phyloP scores from a whole-genome alignment of 768 basidiomycete genomes.

The Royoungia palumana region DNA sequence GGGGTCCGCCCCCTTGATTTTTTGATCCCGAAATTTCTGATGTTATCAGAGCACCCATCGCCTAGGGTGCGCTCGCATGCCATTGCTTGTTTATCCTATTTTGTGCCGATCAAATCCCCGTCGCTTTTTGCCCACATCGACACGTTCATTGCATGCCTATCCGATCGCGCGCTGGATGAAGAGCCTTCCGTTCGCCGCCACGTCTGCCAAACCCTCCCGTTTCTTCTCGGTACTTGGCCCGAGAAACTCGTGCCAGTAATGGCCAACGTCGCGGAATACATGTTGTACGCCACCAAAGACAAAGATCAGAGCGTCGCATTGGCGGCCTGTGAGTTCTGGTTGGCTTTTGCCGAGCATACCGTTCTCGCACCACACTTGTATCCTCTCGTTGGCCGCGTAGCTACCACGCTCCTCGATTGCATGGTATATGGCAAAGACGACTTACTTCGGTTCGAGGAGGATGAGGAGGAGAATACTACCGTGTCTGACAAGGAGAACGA shows the following conservation, averaged over 20 bases:
- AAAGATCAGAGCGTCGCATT: slow-evolving; percentile 94
- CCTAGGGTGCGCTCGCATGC: slow-evolving; percentile 92
- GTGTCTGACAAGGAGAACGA: slow-evolving; percentile 93
- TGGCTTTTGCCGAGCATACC: slow-evolving; percentile 95
- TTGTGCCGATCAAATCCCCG: slow-evolving; percentile 82
- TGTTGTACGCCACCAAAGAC: slow-evolving; percentile 98
- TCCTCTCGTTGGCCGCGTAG: slow-evolving; percentile 86
- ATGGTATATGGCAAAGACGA: slow-evolving; percentile 98
- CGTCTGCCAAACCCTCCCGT: slow-evolving; percentile 92
- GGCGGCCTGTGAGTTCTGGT: slow-evolving; percentile 99
- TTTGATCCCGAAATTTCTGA: slow-evolving; percentile 94
- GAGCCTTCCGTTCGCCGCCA: slow-evolving; percentile 88
- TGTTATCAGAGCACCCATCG: slow-evolving; percentile 78
- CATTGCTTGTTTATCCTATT: slow-evolving; percentile 91
- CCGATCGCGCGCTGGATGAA: slow-evolving; percentile 93
- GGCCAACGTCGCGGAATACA: slow-evolving; percentile 93
- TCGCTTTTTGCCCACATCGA: slow-evolving; percentile 91
- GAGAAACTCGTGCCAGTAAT: slow-evolving; percentile 98
- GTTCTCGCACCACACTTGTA: slow-evolving; percentile 80
- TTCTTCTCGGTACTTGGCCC: slow-evolving; percentile 88
- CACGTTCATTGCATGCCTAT: slow-evolving; percentile 86
- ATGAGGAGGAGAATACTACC: slow-evolving; percentile 75
- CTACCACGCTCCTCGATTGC: slow-evolving; percentile 93
- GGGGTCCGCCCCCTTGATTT: slow-evolving; percentile 90
- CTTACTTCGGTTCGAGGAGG: slow-evolving; percentile 87